Evolutionary conservation across 768 basidiomycete species (phyloP), one percentile per base, ranked within the genome.

Genomic region (Neoboletus magnificus): DNA sequence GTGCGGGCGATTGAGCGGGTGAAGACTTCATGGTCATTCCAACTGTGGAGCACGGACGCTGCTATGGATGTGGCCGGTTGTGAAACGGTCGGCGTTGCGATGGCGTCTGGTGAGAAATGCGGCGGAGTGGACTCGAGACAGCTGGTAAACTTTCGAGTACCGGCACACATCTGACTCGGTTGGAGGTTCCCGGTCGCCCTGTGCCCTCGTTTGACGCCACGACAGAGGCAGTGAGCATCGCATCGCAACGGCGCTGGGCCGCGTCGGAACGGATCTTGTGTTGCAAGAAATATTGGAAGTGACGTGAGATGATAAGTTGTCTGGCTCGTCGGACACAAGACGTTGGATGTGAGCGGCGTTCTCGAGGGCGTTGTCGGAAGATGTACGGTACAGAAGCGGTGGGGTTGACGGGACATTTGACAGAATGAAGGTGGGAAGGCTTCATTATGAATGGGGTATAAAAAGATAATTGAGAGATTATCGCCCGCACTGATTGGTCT

Each of bases 201-300:
- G 42, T 23, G 22, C n/a, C 37, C 7, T 18, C 8, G n/a, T 11
- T 39, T 13, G 35, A 4, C 30, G 43, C 43, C 43, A 27, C 25
- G 44, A 23, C 40, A 23, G 20, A 23, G 27, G 33, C 46, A 27
- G 54, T 56, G 54, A 27, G 25, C 42, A 36, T 22, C 33, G 3
- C 42, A 16, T 3, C 29, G 50, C 20, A 32, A 32, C 27, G 3
- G 32, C 23, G 11, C 35, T 5, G 9, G 23, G 2, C 18, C 16
- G 4, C 23, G 20, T 58, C 45, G 57, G 57, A 45, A 59, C 57
- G 57, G 57, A 59, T 53, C 56, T 58, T 42, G 46, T 10, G 9
- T 36, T 44, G 25, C 18, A 29, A 11, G 25, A 25, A 43, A 25
- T 41, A 41, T 22, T 11, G 16, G 4, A n/a, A 8, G 42, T 18